Percentiles rank a stretch among this genome's conserved stretches.
phyloP scores from a whole-genome alignment of 1,284 basidiomycete genomes.

The Fomes fomentarius region DNA sequence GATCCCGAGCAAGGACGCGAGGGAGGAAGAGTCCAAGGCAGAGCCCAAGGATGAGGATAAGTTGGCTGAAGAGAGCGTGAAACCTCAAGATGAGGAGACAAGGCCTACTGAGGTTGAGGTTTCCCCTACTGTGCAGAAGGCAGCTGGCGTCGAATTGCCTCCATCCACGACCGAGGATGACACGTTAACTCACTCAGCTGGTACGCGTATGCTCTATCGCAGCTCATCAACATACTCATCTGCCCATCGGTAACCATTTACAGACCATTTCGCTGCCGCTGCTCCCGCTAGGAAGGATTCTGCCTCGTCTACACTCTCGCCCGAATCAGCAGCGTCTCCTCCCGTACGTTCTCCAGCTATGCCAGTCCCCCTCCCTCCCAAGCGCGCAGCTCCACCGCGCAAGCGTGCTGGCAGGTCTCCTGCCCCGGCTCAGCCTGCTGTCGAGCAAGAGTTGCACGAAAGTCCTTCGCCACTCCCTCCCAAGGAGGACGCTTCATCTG shows the following conservation, averaged over 20 bases:
- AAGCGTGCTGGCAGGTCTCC: slow-evolving; percentile 56
- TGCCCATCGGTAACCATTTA: background rate
- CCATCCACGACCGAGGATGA: slow-evolving; percentile 2
- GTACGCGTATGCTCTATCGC: slow-evolving; percentile 3
- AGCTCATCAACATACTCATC: background rate
- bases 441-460: slow-evolving; percentile 24
- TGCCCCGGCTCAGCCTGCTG: slow-evolving; percentile 29
- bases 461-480: slow-evolving; percentile 23
- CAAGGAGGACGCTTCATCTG: slow-evolving; percentile 3
- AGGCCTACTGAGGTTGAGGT: slow-evolving; percentile 1
- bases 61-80: background rate
- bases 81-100: background rate
- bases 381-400: slow-evolving; percentile 69
- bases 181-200: background rate
- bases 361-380: slow-evolving; percentile 75
- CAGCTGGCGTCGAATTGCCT: slow-evolving; percentile 5
- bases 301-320: slow-evolving; percentile 36
- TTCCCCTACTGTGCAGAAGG: slow-evolving; percentile 8
- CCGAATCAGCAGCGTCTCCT: slow-evolving; percentile 38
- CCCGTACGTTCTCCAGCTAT: slow-evolving; percentile 53
- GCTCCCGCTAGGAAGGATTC: slow-evolving; percentile 19
- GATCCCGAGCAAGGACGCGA: slow-evolving; percentile 30
- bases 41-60: slow-evolving; percentile 19
- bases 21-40: slow-evolving; percentile 17
- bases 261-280: slow-evolving; percentile 28